Percentiles rank a stretch among this genome's conserved stretches.
Conservation (phyloP, 2,329 filamentous ascomycete genomes). For the Gliomastix tumulicola region DNA sequence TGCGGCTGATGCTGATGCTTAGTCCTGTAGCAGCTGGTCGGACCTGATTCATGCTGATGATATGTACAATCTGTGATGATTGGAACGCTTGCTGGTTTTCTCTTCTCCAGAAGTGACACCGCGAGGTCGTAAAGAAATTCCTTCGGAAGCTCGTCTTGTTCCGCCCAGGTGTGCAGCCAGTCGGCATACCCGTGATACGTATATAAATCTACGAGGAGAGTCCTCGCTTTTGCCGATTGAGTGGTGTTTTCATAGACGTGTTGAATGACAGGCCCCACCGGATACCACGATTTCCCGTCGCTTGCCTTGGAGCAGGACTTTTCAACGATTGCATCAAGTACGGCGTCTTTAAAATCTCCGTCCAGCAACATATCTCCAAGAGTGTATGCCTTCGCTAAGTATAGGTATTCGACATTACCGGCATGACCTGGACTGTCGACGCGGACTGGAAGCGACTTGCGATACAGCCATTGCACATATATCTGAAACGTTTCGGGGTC, state of each 20-base stretch:
- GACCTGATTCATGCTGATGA: background rate
- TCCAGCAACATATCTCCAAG: constrained; percentile 1
- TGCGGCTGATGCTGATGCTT: too few species aligned
- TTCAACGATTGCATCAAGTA: constrained; percentile 1
- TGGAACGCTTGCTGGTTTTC: background rate
- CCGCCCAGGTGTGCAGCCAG: background rate
- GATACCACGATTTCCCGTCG: background rate
- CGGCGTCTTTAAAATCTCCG: background rate
- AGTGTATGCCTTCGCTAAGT: background rate
- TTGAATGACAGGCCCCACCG: background rate
- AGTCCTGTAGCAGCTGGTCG: background rate
- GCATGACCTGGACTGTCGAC: background rate
- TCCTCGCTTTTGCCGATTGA: background rate
- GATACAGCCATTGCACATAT: constrained; percentile 6
- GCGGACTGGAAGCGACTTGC: constrained; percentile 2
- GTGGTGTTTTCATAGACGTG: background rate
- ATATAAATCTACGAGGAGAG: background rate
- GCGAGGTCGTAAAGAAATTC: constrained; percentile 1
- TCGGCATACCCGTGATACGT: background rate
- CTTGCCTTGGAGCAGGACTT: background rate
- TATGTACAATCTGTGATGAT: background rate
- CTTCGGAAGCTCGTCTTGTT: background rate
- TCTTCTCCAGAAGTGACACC: background rate
- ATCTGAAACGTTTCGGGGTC: constrained; percentile 3
- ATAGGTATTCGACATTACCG: constrained; percentile 1